Evolutionary conservation across 176 grass and related monocot species (phyloP).

Genomic region (Guadua angustifolia): DNA sequence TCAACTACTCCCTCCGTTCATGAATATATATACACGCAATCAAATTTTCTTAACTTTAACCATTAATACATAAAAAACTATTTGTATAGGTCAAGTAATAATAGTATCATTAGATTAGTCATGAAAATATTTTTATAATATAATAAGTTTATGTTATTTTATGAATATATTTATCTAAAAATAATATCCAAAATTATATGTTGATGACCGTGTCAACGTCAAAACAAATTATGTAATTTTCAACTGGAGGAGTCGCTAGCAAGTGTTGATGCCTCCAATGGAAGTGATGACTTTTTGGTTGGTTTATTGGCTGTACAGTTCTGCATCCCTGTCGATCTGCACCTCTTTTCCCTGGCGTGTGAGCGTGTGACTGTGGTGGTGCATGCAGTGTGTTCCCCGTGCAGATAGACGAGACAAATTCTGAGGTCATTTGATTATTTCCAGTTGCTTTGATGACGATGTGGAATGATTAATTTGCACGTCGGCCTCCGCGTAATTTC

Average conservation of each 20-base stretch:
- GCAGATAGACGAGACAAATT: constrained; percentile 43
- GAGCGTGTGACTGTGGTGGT: not conserved
- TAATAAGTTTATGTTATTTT: no score
- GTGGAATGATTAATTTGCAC: constrained; percentile 2
- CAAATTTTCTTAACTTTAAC: no score
- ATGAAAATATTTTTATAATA: no score
- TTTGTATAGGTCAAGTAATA: no score
- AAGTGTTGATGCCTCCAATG: not conserved
- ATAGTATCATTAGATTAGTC: no score
- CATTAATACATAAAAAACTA: no score
- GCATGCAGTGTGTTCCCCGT: constrained; percentile 41
- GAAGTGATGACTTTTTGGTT: constrained; percentile 35
- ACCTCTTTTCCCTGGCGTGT: not conserved
- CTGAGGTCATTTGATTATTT: constrained; percentile 45
- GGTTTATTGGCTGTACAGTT: constrained; percentile 11
- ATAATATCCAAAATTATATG: no score
- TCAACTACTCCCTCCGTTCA: not conserved
- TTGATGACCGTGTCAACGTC: no score
- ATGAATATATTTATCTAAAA: no score
- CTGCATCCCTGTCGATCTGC: constrained; percentile 33
- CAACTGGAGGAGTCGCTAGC: not conserved
- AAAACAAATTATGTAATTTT: no score
- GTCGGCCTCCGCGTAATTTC: constrained; percentile 22
- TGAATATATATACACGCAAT: no score
- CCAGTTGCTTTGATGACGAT: constrained; percentile 11